Base-by-base conservation (phyloP, 2,329 filamentous ascomycete genomes). In the Aspergillus thermomutatus region DNA sequence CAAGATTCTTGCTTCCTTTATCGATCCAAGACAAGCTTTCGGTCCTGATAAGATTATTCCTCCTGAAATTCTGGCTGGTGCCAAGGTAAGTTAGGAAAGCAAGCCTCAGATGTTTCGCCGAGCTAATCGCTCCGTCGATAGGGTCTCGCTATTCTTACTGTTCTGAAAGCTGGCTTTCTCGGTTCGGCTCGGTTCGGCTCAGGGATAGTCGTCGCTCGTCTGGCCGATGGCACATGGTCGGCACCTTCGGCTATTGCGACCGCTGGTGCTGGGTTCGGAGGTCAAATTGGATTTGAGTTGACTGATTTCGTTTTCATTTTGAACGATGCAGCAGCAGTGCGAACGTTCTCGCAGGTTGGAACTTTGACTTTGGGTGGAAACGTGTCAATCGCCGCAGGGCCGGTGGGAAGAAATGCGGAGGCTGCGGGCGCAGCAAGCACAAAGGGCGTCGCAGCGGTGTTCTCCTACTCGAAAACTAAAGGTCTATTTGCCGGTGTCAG, bases 401-500 rank as follows among this genome's bases (percentile, higher is more conserved):
- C 94, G 0, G 85, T 99, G 26, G 94, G 94, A 54, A 85, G 94
- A 67, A 97, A 97, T 75, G 94, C 93, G 48, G 94, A 99, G 76
- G 94, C 94, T 11, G 93, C 94, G 37, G 94, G 94, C 61, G 93
- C 92, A 14, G 94, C 94, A 7, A 96, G 91, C 65, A 82, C 96
- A 61, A 93, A 87, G 79, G 87, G 91, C 61, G 89, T 97, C 8
- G 90, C 92, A 0, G 94, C 91, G 53, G 88, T 99, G 50, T 99
- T 99, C 80, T 91, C 90, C 68, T 99, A 99, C 81, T 94, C 89
- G 73, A 97, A 97, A 79, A 99, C 94, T 11, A 97, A 97, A 79
- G 94, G 94, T 21, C 79, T 99, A 31, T 99, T 99, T 67, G 94
- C 94, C 4, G 94, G 94, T 70, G 92, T 99, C 49, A 95, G 90